Evolutionary conservation across 2,329 filamentous ascomycete species (phyloP).

Genomic region (Berkeleyomyces basicola): DNA sequence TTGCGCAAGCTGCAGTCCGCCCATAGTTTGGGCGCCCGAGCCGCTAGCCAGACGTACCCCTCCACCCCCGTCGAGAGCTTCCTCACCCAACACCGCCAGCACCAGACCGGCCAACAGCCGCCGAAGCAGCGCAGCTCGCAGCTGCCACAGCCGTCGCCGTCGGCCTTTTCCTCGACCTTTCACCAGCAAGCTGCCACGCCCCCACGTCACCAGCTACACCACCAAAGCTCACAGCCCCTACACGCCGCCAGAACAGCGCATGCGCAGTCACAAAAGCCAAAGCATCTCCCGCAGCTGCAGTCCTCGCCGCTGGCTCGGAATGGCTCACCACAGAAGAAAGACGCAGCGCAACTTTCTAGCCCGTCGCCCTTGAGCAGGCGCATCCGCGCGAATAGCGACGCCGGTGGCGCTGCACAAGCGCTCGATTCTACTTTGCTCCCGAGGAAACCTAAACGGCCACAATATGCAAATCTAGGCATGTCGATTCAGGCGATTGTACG

Average conservation of each 20-base stretch:
- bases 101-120: constrained; percentile 19
- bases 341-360: constrained; percentile 16
- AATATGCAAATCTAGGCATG: constrained; percentile 36
- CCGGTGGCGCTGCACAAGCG: constrained; percentile 23
- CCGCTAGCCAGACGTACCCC: constrained; percentile 29
- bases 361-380: constrained; percentile 30
- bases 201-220: constrained; percentile 7
- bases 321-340: constrained; percentile 21
- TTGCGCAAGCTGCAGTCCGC: constrained; percentile 63
- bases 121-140: constrained; percentile 2
- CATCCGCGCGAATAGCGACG: constrained; percentile 58
- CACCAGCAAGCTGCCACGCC: constrained; percentile 4
- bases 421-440: not conserved
- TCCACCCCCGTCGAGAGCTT: constrained; percentile 19
- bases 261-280: not conserved
- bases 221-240: constrained; percentile 6
- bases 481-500: constrained; percentile 61
- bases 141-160: constrained; percentile 13
- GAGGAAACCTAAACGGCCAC: constrained; percentile 20
- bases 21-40: constrained; percentile 46
- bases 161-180: not conserved
- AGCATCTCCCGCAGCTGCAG: not conserved
- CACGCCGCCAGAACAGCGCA: not conserved
- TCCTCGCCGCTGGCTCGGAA: constrained; percentile 18
- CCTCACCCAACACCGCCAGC: constrained; percentile 42